These are phyloP conservation scores for Aureobasidium sp. DNA, from an alignment of 2,329 filamentous ascomycete species.

Conservation along the genomic window DNA sequence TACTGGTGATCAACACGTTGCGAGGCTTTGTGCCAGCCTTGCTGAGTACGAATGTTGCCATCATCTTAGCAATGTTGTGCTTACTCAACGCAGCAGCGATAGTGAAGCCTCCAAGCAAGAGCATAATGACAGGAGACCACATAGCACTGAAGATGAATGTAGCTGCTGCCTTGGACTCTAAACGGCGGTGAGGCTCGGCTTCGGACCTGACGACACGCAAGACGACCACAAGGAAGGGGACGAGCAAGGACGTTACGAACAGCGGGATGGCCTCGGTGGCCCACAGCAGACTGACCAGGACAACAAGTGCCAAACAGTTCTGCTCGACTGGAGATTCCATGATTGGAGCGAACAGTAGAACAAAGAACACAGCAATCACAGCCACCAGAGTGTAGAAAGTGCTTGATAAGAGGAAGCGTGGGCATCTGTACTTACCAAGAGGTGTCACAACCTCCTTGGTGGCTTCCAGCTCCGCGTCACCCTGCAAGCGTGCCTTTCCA, in stretches of 20 bases:
- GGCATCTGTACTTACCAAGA: slow-evolving; percentile 66
- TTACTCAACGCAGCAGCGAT: slow-evolving; percentile 92
- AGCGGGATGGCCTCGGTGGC: slow-evolving; percentile 96
- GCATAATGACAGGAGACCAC: slow-evolving; percentile 99
- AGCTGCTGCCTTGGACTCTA: slow-evolving; percentile 75
- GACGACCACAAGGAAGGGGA: slow-evolving; percentile 87
- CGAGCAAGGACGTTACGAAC: slow-evolving; percentile 89
- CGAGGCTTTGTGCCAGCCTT: slow-evolving; percentile 88
- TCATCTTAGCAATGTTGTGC: slow-evolving; percentile 94
- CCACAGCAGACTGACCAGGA: slow-evolving; percentile 92
- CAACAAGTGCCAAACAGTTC: slow-evolving; percentile 86
- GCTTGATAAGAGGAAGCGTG: slow-evolving; percentile 74
- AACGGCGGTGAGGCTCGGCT: slow-evolving; percentile 58
- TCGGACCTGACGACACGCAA: slow-evolving; percentile 78
- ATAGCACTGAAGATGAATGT: slow-evolving; percentile 85
- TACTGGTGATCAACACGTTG: slow-evolving; percentile 90
- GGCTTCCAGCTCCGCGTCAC: slow-evolving; percentile 62
- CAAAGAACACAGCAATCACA: slow-evolving; percentile 65
- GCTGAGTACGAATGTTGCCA: slow-evolving; percentile 91
- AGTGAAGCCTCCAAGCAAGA: slow-evolving; percentile 90
- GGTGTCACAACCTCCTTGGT: slow-evolving; percentile 71
- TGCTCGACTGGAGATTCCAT: slow-evolving; percentile 86
- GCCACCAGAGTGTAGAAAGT: slow-evolving; percentile 70
- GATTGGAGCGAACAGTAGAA: slow-evolving; percentile 69
- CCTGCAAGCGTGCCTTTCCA: slow-evolving; percentile 66